Evolutionary conservation across 2,329 filamentous ascomycete species (phyloP), one percentile per base, ranked within the genome.

Genomic region (Pseudocercospora crystallina): DNA sequence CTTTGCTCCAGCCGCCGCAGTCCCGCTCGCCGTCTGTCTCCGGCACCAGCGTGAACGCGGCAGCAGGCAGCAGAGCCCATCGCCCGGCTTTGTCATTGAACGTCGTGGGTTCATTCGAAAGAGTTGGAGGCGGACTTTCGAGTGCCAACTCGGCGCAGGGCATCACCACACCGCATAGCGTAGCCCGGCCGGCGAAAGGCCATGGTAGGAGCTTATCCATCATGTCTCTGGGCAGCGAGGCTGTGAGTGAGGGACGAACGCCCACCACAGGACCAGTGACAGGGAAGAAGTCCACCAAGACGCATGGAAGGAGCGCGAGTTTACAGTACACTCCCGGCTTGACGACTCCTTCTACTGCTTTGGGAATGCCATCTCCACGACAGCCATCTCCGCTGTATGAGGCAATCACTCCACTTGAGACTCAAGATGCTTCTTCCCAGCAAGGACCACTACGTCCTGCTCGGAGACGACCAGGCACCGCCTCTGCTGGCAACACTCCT

Each of bases 251-350:
- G 17, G 42, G 45, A 5, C 50, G 57, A 32, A 38, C 53, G 20
- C 58, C 56, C 5, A 40, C 49, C 20, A 41, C 49, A 31, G 43
- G 49, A 20, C 46, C 49, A 12, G 26, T 46, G 10, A 12, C 49
- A 8, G 60, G 64, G 8, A 65, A 66, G 44, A 78, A 82, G 45
- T 79, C 82, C 14, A 66, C 65, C 13, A 82, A 83, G 61, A 81
- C 85, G 4, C 90, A 96, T 74, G 83, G 79, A 41, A 80, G 90
- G 45, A 90, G 90, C 33, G 83, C 89, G 17, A 96, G 90, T 73
- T 73, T 95, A 53, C 90, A 95, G 68, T 86, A 92, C 59, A 67
- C 82, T 56, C 76, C 83, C 40, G 77, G 48, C 43, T 49, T 57
- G 20, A 49, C 56, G 13, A 40, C 39, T 29, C 40, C 34, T 3